Conservation (phyloP, 208 protist genomes). For the Herpetomonas tarakana region DNA sequence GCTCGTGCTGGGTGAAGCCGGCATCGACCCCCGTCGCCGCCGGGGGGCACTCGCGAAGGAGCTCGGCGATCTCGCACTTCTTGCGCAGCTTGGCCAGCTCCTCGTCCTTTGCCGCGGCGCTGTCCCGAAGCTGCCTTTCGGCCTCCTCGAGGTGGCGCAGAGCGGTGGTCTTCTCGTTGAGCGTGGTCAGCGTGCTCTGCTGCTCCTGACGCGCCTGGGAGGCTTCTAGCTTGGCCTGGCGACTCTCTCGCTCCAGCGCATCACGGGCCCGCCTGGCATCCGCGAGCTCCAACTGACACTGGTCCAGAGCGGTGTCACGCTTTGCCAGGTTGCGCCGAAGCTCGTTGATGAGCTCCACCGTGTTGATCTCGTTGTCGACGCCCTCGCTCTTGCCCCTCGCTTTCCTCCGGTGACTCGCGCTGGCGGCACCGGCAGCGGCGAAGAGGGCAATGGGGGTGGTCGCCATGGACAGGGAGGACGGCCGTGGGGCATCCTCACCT, state of each 20-base stretch:
- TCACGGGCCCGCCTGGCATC: conserved; percentile 22
- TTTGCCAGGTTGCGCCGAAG: conserved; percentile 68
- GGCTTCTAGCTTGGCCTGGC: conserved; percentile 1
- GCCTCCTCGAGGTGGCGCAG: not conserved
- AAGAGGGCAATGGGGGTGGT: not conserved
- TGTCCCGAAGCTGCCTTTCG: not conserved
- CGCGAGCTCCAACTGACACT: conserved; percentile 37
- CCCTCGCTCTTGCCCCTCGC: not conserved
- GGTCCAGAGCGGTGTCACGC: conserved; percentile 65
- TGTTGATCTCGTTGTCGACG: conserved; percentile 16
- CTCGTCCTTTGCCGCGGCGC: not conserved
- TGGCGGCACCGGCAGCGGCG: not conserved
- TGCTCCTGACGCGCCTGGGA: conserved; percentile 2
- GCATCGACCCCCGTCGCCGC: not conserved
- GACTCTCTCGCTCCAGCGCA: conserved; percentile 15
- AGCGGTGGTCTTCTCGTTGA: conserved; percentile 5
- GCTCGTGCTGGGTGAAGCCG: conserved; percentile 7
- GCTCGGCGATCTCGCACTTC: conserved; percentile 13
- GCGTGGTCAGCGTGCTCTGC: conserved; percentile 10
- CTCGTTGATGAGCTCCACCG: conserved; percentile 43
- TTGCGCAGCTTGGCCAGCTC: conserved; percentile 2
- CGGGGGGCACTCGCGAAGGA: conserved; percentile 23
- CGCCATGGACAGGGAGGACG: too few relatives aligned
- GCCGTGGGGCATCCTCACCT: not conserved
- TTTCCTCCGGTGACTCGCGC: not conserved